These are phyloP conservation scores for Paramecium biaurelia DNA, from an alignment of 73 alveolate species.

Conservation along the genomic window DNA sequence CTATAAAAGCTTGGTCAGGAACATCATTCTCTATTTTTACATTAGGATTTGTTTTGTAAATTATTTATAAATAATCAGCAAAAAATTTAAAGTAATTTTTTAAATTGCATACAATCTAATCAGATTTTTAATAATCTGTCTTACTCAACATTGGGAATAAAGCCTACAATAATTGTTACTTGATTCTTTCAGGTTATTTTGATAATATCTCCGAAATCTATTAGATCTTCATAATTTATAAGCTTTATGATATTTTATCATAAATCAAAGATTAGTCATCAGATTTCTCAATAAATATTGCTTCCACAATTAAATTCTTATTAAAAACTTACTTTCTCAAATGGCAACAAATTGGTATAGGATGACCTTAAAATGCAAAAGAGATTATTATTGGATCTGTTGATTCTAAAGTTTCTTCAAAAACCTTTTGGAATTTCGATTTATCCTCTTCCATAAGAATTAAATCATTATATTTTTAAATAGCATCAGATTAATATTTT, in stretches of 20 bases:
- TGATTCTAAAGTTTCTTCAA: background rate
- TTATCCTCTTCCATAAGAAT: background rate
- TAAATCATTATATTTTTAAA: background rate
- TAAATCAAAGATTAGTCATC: background rate
- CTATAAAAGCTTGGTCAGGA: background rate
- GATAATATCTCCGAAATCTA: background rate
- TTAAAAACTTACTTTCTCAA: background rate
- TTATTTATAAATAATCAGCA: background rate
- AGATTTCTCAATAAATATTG: background rate
- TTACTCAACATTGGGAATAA: background rate
- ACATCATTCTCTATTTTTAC: background rate
- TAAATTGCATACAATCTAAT: background rate
- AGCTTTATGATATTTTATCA: background rate
- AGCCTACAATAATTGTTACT: background rate
- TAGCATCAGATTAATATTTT: background rate
- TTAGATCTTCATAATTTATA: background rate
- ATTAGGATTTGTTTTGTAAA: background rate
- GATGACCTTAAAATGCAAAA: constrained; percentile 25
- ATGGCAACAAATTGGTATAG: background rate
- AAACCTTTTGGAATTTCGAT: background rate
- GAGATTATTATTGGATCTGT: background rate
- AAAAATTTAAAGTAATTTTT: constrained; percentile 10
- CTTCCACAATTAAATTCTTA: background rate
- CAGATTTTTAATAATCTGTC: background rate
- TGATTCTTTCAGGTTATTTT: background rate